Evolutionary conservation across 2,329 filamentous ascomycete genomes (phyloP).

Genomic region (Oidium heveae): DNA sequence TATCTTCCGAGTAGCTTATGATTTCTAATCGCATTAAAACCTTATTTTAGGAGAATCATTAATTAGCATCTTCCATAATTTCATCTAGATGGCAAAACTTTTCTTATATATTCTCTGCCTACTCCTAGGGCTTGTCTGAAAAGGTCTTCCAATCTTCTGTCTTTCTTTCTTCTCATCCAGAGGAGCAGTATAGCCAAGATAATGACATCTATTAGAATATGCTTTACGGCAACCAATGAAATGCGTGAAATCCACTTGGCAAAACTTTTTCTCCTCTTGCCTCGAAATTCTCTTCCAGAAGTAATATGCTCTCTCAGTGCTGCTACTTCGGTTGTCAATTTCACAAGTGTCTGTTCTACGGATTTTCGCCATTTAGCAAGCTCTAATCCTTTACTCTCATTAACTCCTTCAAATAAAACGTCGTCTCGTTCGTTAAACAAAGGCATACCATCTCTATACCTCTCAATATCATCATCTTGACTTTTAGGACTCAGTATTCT

Average conservation of each 20-base stretch:
- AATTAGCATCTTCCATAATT: neutral
- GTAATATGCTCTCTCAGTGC: conserved; percentile 80
- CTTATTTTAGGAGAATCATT: too few species aligned
- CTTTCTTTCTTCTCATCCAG: conserved; percentile 48
- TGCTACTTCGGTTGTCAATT: conserved; percentile 78
- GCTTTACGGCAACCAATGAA: conserved; percentile 43
- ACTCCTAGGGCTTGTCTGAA: conserved; percentile 36
- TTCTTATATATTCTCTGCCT: conserved; percentile 31
- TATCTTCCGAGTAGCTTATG: too few species aligned
- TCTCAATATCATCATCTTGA: conserved; percentile 47
- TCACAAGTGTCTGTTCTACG: conserved; percentile 65
- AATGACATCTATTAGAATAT: conserved; percentile 46
- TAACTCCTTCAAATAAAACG: conserved; percentile 17
- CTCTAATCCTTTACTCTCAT: conserved; percentile 17
- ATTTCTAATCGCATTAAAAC: too few species aligned
- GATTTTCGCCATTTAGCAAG: conserved; percentile 44
- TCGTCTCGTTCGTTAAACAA: conserved; percentile 18
- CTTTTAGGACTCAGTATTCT: conserved; percentile 66
- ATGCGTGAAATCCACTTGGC: conserved; percentile 47
- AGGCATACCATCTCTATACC: conserved; percentile 22
- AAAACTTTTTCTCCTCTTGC: conserved; percentile 35
- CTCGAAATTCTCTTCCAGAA: conserved; percentile 43
- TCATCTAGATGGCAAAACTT: conserved; percentile 26
- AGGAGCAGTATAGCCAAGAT: conserved; percentile 39
- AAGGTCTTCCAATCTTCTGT: conserved; percentile 48